Percentiles rank a stretch among this genome's conserved stretches.
Conservation (phyloP, 2,329 filamentous ascomycete genomes). For the Pseudocercospora cruenta region DNA sequence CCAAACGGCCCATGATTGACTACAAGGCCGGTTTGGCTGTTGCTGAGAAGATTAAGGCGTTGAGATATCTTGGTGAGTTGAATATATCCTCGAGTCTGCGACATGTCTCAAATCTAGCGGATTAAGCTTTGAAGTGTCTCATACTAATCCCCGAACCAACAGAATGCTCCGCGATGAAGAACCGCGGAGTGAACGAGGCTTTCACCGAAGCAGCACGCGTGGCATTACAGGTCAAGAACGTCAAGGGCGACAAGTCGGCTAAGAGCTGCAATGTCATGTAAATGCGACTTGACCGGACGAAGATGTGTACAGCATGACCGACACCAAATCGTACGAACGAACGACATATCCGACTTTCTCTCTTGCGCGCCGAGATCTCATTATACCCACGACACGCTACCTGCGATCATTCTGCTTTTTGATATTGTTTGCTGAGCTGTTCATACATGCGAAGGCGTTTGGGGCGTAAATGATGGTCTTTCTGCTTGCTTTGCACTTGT, state of each 20-base stretch:
- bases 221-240: constrained; percentile 66
- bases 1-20: constrained; percentile 70
- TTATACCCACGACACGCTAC: not conserved
- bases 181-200: constrained; percentile 95
- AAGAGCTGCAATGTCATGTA: constrained; percentile 27
- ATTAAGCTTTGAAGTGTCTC: not conserved
- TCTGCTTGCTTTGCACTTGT: not conserved
- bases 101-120: not conserved
- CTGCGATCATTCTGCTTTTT: not conserved
- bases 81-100: not conserved
- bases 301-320: not conserved
- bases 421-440: constrained; percentile 3
- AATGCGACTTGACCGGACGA: not conserved
- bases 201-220: constrained; percentile 98
- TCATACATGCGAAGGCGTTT: constrained; percentile 6
- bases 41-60: constrained; percentile 85
- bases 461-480: not conserved
- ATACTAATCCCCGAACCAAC: constrained; percentile 13
- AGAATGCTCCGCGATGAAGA: constrained; percentile 99
- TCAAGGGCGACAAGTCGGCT: constrained; percentile 48
- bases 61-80: constrained; percentile 76
- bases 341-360: constrained; percentile 2
- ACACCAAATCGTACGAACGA: not conserved
- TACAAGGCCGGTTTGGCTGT: constrained; percentile 92
- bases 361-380: not conserved